Evolutionary conservation across 306 rosid species (phyloP), one percentile per base, ranked within the genome.

Genomic region (Ormosia emarginata): DNA sequence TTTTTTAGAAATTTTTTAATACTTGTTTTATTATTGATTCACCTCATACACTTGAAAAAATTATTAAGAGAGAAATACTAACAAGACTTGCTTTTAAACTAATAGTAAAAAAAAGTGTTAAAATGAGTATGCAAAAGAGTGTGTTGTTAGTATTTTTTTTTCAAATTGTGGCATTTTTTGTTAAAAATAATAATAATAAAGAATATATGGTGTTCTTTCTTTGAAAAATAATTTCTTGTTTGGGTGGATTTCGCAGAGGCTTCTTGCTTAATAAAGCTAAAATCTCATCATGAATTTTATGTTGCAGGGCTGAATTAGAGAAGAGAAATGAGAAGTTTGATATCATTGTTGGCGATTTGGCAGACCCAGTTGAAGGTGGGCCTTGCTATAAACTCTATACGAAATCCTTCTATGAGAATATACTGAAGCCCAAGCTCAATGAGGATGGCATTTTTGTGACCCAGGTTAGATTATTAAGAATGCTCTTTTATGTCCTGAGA

Each of bases 381-480:
- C 98, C 99, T 55, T 93, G 98, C 52, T 92, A 93, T 80, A 94
- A 95, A 63, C 98, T 93, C 58, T 95, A 95, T 85, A 95, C 99
- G 15, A 93, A 93, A 78, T 87, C 93, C 61, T 95, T 95, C 84
- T 95, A 93, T 58, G 90, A 95, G 80, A 71, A 83, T 63, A 79
- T 72, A 8, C 87, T 95, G 69, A 93, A 93, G 85, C 96, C 94
- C 11, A 95, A 92, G 77, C 95, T 95, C 74, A 92, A 87, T 58
- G 79, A 81, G 14, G 90, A 90, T 77, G 99, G 99, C 75, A 92
- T 95, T 67, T 95, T 95, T 85, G 99, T 93, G 47, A 95, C 98
- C 40, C 98, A 95, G 94, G 98, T 95, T 47, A 75, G 0, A 67
- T 55, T 64, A 13, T 61, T 30, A 24, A 40, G 2, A 75, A 65